Evolutionary conservation across 345 rosid species (phyloP).

Genomic region (Eucalyptus globulus): DNA sequence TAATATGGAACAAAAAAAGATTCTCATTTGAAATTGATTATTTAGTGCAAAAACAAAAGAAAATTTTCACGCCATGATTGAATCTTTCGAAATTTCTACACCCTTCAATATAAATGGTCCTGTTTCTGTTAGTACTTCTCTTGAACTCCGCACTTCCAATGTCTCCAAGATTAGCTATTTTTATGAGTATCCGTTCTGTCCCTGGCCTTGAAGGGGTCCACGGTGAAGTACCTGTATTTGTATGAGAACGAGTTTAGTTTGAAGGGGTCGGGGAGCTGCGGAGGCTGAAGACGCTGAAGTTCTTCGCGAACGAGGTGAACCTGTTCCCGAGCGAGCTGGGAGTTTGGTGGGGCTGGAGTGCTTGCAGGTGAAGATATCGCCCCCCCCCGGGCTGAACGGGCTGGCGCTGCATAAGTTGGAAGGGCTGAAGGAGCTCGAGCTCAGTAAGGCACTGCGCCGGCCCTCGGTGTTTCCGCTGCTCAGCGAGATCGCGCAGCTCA

Average conservation of each 20-base stretch:
- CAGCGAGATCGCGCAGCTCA: slow-evolving; percentile 70
- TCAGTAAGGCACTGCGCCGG: slow-evolving; percentile 56
- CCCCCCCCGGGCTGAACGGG: slow-evolving; percentile 42
- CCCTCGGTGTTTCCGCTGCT: slow-evolving; percentile 64
- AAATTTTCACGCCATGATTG: too few relatives aligned
- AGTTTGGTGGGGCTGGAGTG: slow-evolving; percentile 63
- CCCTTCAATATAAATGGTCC: too few relatives aligned
- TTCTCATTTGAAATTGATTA: too few relatives aligned
- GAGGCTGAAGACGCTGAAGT: slow-evolving; percentile 58
- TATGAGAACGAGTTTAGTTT: slow-evolving; percentile 70
- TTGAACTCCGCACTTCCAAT: too few relatives aligned
- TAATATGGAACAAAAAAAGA: too few relatives aligned
- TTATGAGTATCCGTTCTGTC: slow-evolving; percentile 35
- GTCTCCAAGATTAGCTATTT: too few relatives aligned
- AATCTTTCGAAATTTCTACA: too few relatives aligned
- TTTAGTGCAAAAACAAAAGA: too few relatives aligned
- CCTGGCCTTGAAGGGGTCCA: neutral
- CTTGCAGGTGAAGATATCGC: slow-evolving; percentile 72
- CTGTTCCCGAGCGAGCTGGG: slow-evolving; percentile 67
- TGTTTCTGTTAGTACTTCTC: too few relatives aligned
- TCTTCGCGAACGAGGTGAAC: slow-evolving; percentile 70
- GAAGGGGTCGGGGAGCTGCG: slow-evolving; percentile 42
- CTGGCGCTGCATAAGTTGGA: slow-evolving; percentile 48
- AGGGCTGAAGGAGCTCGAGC: slow-evolving; percentile 78
- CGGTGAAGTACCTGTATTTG: slow-evolving; percentile 48